Conservation (phyloP, 2,329 filamentous ascomycete genomes). For the Mycogone perniciosa region DNA sequence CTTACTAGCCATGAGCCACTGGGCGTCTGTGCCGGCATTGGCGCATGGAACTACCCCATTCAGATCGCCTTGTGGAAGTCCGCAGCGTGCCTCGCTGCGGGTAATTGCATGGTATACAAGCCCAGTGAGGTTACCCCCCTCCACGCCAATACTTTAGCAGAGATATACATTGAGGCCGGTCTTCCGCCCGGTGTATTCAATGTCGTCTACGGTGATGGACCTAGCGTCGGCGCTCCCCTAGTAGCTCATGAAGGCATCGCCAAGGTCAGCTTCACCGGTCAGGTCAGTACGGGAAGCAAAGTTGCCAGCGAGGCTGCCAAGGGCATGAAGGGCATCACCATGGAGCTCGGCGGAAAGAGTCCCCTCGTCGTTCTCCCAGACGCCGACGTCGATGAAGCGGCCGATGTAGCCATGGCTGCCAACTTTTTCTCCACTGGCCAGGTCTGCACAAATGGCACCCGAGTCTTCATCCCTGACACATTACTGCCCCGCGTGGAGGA, state of each 20-base stretch:
- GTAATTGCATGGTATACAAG: conserved; percentile 89
- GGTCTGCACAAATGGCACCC: conserved; percentile 87
- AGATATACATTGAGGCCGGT: conserved; percentile 72
- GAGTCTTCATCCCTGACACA: conserved; percentile 69
- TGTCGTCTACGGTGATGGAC: conserved; percentile 73
- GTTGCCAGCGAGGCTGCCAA: conserved; percentile 70
- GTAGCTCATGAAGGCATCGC: conserved; percentile 66
- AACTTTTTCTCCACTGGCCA: conserved; percentile 91
- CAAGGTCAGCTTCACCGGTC: conserved; percentile 86
- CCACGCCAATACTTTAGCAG: conserved; percentile 69
- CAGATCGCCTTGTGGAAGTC: conserved; percentile 90
- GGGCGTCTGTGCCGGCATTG: conserved; percentile 80
- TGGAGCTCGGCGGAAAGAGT: conserved; percentile 87
- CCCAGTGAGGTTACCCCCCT: conserved; percentile 81
- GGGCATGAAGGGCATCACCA: conserved; percentile 84
- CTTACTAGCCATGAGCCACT: conserved; percentile 77
- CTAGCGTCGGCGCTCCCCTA: conserved; percentile 64
- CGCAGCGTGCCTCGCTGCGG: conserved; percentile 75
- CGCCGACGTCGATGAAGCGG: conserved; percentile 71
- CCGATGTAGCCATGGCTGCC: conserved; percentile 85
- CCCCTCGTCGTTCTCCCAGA: conserved; percentile 76
- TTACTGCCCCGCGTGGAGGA: conserved; percentile 65
- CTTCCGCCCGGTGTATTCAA: conserved; percentile 81
- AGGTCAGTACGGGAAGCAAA: conserved; percentile 76
- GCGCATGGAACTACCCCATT: conserved; percentile 88